Evolutionary conservation across 1,284 basidiomycete genomes (phyloP), one percentile per base, ranked within the genome.

Genomic region (Trichosporon ovoides): DNA sequence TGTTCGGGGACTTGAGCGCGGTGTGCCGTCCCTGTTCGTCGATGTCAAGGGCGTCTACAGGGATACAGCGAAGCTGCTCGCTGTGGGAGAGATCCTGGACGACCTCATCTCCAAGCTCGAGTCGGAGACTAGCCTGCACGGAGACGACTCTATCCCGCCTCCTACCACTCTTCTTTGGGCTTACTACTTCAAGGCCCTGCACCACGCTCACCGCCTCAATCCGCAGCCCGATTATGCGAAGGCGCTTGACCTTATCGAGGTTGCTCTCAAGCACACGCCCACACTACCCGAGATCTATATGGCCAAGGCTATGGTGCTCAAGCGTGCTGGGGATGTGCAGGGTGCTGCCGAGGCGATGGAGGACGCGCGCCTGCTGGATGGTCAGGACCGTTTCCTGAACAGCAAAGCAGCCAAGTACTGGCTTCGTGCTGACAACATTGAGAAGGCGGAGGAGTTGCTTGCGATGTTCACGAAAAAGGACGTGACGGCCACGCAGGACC

Each of bases 331-430:
- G 0, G 91, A 97, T 66, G 80, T 82, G 1, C 76, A 82, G 38
- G 87, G 85, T 0, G 95, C 94, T 0, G 88, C 89, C 0, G 77
- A 81, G 28, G 82, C 83, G 43, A 84, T 95, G 79, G 87, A 95
- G 67, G 87, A 89, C 28, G 94, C 95, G 0, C 81, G 93, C 50
- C 73, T 83, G 20, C 79, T 99, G 38, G 96, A 99, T 73, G 87
- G 91, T 0, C 96, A 98, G 76, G 96, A 99, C 76, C 81, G 96
- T 36, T 98, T 93, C 80, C 78, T 99, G 68, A 98, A 98, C 77
- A 89, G 89, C 49, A 98, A 98, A 75, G 83, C 85, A 50, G 94
- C 87, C 1, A 98, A 98, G 76, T 98, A 98, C 74, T 82, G 87
- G 61, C 77, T 98, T 40, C 81, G 94, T 40, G 89, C 88, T 12